Percentiles rank a stretch among this genome's conserved stretches.
Evolutionary conservation across 1,139 yeast genomes (phyloP).

Genomic region (Hyphopichia buzzinii): DNA sequence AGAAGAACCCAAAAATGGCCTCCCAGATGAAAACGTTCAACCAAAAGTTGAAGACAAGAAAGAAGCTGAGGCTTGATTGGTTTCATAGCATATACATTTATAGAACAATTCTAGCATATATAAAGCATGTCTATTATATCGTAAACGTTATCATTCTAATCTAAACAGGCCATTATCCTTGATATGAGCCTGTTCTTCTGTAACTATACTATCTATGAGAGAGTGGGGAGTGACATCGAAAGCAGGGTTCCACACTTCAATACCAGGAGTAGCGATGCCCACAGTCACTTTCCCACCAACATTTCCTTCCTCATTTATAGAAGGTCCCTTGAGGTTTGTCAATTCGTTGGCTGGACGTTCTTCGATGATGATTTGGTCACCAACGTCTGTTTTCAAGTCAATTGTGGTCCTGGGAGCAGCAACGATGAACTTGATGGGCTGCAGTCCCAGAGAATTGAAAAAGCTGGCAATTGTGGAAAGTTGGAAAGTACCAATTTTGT

Average conservation of each 20-base stretch:
- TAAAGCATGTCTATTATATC: slow-evolving; percentile 7
- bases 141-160: slow-evolving; percentile 16
- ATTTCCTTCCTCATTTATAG: slow-evolving; percentile 28
- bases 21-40: too few relatives aligned
- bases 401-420: slow-evolving; percentile 95
- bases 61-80: too few relatives aligned
- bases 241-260: slow-evolving; percentile 93
- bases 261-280: slow-evolving; percentile 84
- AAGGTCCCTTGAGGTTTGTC: slow-evolving; percentile 70
- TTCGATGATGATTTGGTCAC: slow-evolving; percentile 79
- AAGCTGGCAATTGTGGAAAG: slow-evolving; percentile 62
- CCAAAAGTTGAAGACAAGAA: too few relatives aligned
- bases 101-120: not conserved
- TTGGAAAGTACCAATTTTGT: slow-evolving; percentile 96
- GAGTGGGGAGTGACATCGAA: slow-evolving; percentile 89
- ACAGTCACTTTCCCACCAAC: slow-evolving; percentile 52
- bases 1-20: too few relatives aligned
- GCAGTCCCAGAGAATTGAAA: slow-evolving; percentile 30
- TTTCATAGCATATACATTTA: too few relatives aligned
- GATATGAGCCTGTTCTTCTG: slow-evolving; percentile 60
- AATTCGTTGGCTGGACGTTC: slow-evolving; percentile 82
- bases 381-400: slow-evolving; percentile 63
- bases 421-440: slow-evolving; percentile 73
- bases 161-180: slow-evolving; percentile 50
- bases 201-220: slow-evolving; percentile 82